Base-by-base conservation (phyloP, 2,329 filamentous ascomycete species). In the Alternaria rosae region DNA sequence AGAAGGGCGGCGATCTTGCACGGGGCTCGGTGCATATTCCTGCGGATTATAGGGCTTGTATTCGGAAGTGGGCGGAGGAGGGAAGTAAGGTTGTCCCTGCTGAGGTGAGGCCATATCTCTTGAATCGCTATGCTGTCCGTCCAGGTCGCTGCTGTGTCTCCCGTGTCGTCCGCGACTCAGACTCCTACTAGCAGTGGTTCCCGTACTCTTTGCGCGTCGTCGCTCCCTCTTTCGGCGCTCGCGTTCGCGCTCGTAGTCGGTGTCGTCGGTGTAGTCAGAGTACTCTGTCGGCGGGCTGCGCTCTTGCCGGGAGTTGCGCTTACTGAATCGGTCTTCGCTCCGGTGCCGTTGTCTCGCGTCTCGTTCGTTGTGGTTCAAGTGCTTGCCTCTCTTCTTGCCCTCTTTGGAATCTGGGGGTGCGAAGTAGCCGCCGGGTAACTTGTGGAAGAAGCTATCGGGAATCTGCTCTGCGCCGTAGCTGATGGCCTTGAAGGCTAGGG, bases 401-500 rank as follows among this genome's bases (percentile, higher is more conserved):
- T 69, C 65, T 48, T 74, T 78, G 28, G 72, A 69, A 20, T 79
- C 73, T 54, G 63, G 58, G 4, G 76, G 70, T 7, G 68, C 78
- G 64, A 79, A 80, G 65, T 71, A 79, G 59, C 76, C 76, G 43
- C 77, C 78, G 47, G 78, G 78, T 20, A 79, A 72, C 23, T 72
- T 71, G 42, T 80, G 75, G 54, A 78, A 79, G 59, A 78, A 66
- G 53, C 67, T 76, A 73, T 80, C 78, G 35, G 78, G 78, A 58
- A 79, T 77, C 65, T 73, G 74, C 59, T 79, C 76, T 44, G 76
- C 78, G 60, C 77, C 78, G 70, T 76, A 76, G 59, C 69, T 70
- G 28, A 80, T 68, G n/a, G 78, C 78, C 64, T 79, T 79, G 57
- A 79, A 72, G 30, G 76, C 78, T 52, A 80, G 73, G 30, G 72